Evolutionary conservation across 164 flowering plant species (phyloP).

Genomic region (Tetrastigma voinierianum): DNA sequence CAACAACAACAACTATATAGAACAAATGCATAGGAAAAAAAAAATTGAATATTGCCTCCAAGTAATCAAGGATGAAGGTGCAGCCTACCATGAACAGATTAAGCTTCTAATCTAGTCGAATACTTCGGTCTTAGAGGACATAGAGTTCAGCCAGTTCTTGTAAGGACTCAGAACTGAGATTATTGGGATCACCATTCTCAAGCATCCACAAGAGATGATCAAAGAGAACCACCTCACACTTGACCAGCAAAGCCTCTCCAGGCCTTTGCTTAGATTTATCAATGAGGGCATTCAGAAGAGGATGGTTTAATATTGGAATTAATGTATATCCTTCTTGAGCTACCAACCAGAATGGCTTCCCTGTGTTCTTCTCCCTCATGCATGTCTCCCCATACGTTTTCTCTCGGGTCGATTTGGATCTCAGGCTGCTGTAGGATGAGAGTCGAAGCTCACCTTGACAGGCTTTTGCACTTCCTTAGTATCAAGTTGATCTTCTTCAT

Average conservation of each 20-base stretch:
- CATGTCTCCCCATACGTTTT: slow-evolving; percentile 22
- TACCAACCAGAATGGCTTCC: slow-evolving; percentile 52
- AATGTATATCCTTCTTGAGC: slow-evolving; percentile 56
- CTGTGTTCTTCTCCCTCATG: slow-evolving; percentile 13
- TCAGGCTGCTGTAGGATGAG: slow-evolving; percentile 57
- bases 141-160: slow-evolving; percentile 71
- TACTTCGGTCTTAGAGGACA: slow-evolving; percentile 18
- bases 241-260: slow-evolving; percentile 29
- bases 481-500: slow-evolving; percentile 70
- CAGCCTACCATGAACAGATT: too few relatives aligned
- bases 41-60: too few relatives aligned
- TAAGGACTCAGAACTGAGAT: slow-evolving; percentile 42
- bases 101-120: too few relatives aligned
- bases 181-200: slow-evolving; percentile 60
- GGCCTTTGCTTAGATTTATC: slow-evolving; percentile 35
- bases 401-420: slow-evolving; percentile 60
- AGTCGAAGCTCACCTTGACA: slow-evolving; percentile 67
- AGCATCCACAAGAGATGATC: slow-evolving; percentile 94
- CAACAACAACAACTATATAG: too few relatives aligned
- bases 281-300: slow-evolving; percentile 57
- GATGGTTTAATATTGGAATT: slow-evolving; percentile 61
- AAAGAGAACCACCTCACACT: slow-evolving; percentile 76
- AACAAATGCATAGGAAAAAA: too few relatives aligned
- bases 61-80: too few relatives aligned
- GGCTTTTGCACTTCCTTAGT: slow-evolving; percentile 70